Evolutionary conservation across 768 basidiomycete species (phyloP).

Genomic region (Podaxis pistillaris): DNA sequence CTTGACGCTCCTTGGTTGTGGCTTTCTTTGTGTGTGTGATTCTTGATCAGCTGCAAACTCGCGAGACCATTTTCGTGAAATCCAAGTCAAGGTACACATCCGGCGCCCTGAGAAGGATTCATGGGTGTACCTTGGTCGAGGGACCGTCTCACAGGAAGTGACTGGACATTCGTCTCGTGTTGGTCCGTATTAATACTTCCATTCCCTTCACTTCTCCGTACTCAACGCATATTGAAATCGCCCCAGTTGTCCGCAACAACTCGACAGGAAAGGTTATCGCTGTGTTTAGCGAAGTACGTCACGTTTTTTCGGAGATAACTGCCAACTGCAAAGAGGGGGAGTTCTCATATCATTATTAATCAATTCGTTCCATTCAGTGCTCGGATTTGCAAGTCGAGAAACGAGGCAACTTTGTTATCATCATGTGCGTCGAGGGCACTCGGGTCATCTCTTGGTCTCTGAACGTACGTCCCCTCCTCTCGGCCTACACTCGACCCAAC

Average conservation of each 20-base stretch:
- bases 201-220: constrained; percentile 1
- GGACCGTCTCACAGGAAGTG: constrained; percentile 72
- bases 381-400: constrained; percentile 83
- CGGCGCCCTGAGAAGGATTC: constrained; percentile 75
- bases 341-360: neutral
- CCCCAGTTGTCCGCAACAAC: constrained; percentile 59
- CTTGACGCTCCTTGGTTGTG: neutral
- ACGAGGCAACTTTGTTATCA: constrained; percentile 84
- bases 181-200: constrained; percentile 45
- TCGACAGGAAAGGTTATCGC: constrained; percentile 67
- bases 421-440: constrained; percentile 72
- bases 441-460: constrained; percentile 84
- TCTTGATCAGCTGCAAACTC: constrained; percentile 20
- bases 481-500: neutral
- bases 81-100: constrained; percentile 84
- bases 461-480: constrained; percentile 49
- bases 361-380: constrained; percentile 31
- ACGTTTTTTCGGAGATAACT: constrained; percentile 4
- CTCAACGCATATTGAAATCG: neutral
- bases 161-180: constrained; percentile 77
- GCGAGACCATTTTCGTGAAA: constrained; percentile 68
- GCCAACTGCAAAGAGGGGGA: neutral
- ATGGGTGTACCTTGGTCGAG: constrained; percentile 82
- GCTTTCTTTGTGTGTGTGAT: neutral
- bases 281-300: constrained; percentile 66